These are phyloP conservation scores for Ramaria rubella DNA, from an alignment of 768 basidiomycete species.

Conservation along the genomic window DNA sequence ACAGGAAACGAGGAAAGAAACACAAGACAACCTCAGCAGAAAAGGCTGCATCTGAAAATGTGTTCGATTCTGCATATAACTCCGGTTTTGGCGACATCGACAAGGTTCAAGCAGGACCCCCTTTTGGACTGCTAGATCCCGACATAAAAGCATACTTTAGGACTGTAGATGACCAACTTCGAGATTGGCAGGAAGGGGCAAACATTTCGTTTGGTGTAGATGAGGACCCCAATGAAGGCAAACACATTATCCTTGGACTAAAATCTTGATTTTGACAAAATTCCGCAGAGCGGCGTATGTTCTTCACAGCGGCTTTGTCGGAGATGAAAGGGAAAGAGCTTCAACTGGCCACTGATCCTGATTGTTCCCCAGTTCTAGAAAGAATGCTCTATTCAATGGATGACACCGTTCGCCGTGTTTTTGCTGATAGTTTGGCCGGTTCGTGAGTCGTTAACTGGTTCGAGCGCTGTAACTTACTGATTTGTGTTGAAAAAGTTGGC, in stretches of 20 bases:
- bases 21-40: slow-evolving; percentile 46
- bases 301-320: slow-evolving; percentile 73
- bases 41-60: slow-evolving; percentile 18
- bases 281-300: slow-evolving; percentile 58
- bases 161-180: slow-evolving; percentile 81
- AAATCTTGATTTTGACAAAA: background rate
- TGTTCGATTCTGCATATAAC: slow-evolving; percentile 17
- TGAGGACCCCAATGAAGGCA: slow-evolving; percentile 67
- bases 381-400: slow-evolving; percentile 91
- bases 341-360: slow-evolving; percentile 86
- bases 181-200: slow-evolving; percentile 70
- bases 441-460: slow-evolving; percentile 53
- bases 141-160: slow-evolving; percentile 92
- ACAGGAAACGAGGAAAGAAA: slow-evolving; percentile 72
- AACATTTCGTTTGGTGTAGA: slow-evolving; percentile 31
- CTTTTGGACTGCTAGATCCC: slow-evolving; percentile 84
- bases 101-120: slow-evolving; percentile 55
- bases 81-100: slow-evolving; percentile 13
- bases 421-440: slow-evolving; percentile 79
- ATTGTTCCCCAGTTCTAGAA: slow-evolving; percentile 87
- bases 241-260: slow-evolving; percentile 9
- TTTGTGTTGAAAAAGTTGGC: slow-evolving; percentile 41
- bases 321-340: slow-evolving; percentile 88
- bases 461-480: background rate
- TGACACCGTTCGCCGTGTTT: slow-evolving; percentile 89